Evolutionary conservation across 1,284 basidiomycete genomes (phyloP), one percentile per base, ranked within the genome.

Genomic region (Rhodotorula mucilaginosa): DNA sequence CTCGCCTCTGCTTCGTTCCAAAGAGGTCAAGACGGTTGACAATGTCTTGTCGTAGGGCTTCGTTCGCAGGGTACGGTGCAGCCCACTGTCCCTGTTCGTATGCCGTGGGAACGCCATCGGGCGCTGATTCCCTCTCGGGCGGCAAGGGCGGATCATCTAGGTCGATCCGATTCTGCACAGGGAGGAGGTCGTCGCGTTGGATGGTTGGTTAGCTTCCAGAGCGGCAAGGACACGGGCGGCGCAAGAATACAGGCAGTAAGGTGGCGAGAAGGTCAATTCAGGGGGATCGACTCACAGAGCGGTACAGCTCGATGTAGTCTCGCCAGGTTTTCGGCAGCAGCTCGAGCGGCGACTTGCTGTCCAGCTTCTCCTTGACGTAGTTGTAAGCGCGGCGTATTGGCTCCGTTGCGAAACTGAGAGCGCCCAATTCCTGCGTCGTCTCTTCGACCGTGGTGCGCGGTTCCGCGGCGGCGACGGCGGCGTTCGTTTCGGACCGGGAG

Each of bases 281-380:
- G 26, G 34, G 34, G 34, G 6, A 8, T 44, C 13, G 61, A 70
- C 75, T 61, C 59, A 76, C 78, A 23, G 69, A 71, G 3, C 69
- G 74, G 69, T 79, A 78, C 2, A 69, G 70, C 23, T 61, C 62
- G 23, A 67, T 57, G 63, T 74, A 79, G 47, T 79, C 78, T 18
- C 67, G 71, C 79, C 77, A 78, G 13, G 76, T 76, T 48, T 74
- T 67, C 0, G 78, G 77, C 47, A 77, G 58, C 58, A 76, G 65
- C 21, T 79, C 72, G 48, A 61, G 65, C 13, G 75, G 76, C 23
- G 75, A 75, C 64, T 74, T 76, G n/a, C 70, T 73, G 51, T 64
- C 75, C n/a, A 79, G 57, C 59, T 71, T 73, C 3, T 60, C 34
- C 57, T 64, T 64, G 31, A 75, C 59, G 47, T 62, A 66, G 18